phyloP scores from a whole-genome alignment of 352 stramenopile genomes.

The Globisporangium cylindrosporum region DNA sequence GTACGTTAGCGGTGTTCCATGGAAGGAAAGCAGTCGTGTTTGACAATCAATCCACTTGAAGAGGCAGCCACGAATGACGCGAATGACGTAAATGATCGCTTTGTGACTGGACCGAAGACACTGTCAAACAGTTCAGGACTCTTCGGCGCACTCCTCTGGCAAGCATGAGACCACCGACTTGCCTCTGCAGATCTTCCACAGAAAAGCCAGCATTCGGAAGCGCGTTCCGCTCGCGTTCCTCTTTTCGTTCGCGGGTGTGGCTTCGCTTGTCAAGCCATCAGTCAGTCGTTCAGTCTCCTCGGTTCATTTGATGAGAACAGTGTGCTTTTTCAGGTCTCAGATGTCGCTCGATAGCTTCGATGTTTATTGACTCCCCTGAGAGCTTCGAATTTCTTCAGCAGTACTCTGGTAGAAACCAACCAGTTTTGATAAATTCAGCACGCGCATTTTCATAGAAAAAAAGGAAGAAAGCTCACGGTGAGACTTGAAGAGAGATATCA shows the following conservation, averaged over 20 bases:
- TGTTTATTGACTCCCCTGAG: neutral
- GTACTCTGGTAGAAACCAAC: neutral
- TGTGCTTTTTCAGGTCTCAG: neutral
- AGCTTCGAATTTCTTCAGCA: neutral
- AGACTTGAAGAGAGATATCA: neutral
- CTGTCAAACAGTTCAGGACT: neutral
- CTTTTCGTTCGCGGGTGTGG: neutral
- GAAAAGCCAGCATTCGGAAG: neutral
- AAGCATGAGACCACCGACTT: neutral
- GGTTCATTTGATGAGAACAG: neutral
- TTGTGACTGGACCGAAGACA: neutral
- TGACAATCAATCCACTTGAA: slow-evolving; percentile 7
- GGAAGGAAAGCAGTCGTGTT: neutral
- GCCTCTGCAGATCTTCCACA: neutral
- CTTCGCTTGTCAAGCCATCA: neutral
- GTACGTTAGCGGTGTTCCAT: slow-evolving; percentile 3
- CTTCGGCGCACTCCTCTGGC: neutral
- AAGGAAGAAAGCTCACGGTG: neutral
- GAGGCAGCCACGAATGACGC: neutral
- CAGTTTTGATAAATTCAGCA: neutral
- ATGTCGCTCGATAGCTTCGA: neutral
- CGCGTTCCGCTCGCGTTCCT: neutral
- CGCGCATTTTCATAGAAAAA: neutral
- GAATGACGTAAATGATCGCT: neutral
- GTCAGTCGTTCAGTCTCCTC: neutral